phyloP scores from a whole-genome alignment of 805 yeast species.

The Yarrowia porcina region DNA sequence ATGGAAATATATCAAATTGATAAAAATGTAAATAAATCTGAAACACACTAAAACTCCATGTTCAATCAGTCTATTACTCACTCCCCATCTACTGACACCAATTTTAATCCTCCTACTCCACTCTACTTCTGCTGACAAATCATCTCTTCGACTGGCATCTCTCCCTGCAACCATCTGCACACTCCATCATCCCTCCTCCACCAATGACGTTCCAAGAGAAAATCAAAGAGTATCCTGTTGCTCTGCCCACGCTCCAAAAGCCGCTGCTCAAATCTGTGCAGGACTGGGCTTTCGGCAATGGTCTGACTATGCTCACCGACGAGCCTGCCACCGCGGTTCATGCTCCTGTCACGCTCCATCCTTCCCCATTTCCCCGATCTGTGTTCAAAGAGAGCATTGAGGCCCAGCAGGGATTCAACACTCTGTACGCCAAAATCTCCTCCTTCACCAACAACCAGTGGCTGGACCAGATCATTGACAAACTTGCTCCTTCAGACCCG shows the following conservation, averaged over 20 bases:
- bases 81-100: not conserved
- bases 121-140: not conserved
- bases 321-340: constrained; percentile 48
- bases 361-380: constrained; percentile 76
- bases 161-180: too few species aligned
- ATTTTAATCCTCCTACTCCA: not conserved
- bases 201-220: constrained; percentile 17
- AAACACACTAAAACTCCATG: too few species aligned
- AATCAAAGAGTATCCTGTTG: constrained; percentile 8
- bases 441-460: constrained; percentile 51
- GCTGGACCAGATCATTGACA: constrained; percentile 55
- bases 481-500: constrained; percentile 49
- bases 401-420: constrained; percentile 68
- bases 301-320: constrained; percentile 73
- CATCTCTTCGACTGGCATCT: too few species aligned
- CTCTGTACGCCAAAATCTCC: constrained; percentile 65
- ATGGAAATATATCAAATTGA: not conserved
- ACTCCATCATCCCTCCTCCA: not conserved
- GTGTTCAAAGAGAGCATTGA: constrained; percentile 64
- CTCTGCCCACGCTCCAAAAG: not conserved
- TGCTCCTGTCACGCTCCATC: constrained; percentile 88
- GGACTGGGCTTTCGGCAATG: constrained; percentile 79
- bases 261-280: constrained; percentile 38
- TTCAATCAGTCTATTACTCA: too few species aligned
- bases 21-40: not conserved